phyloP scores from a whole-genome alignment of 257 asterid genomes.

The Agastache rugosa region DNA sequence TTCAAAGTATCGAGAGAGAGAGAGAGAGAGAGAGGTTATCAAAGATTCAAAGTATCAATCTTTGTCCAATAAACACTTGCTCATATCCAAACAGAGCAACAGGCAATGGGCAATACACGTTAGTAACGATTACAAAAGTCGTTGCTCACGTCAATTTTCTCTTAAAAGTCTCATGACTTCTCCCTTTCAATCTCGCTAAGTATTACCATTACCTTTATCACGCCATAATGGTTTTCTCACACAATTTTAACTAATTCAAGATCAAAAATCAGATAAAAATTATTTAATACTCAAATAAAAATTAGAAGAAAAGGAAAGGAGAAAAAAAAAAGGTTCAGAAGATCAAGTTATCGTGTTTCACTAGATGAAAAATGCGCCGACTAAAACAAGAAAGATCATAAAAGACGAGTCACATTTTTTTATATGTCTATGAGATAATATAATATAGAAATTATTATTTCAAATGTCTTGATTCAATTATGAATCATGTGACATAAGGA shows the following conservation, averaged over 20 bases:
- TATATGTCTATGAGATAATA: neutral
- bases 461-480: constrained; percentile 28
- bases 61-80: neutral
- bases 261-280: neutral
- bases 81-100: neutral
- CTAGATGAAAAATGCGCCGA: neutral
- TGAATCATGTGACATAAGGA: constrained; percentile 23
- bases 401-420: neutral
- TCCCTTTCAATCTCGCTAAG: constrained; percentile 28
- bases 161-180: neutral
- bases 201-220: constrained; percentile 14
- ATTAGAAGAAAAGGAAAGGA: neutral
- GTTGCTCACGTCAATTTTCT: constrained; percentile 17
- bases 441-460: neutral
- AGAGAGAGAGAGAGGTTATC: neutral
- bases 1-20: constrained; percentile 8
- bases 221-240: constrained; percentile 6
- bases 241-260: neutral
- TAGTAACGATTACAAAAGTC: neutral
- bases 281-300: neutral
- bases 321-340: no score
- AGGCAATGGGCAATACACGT: constrained; percentile 22
- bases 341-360: neutral
- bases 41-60: constrained; percentile 13
- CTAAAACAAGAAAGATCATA: neutral